These are phyloP conservation scores for Avena sativa DNA, from an alignment of 176 grass and related monocot genomes.

Conservation along the genomic window DNA sequence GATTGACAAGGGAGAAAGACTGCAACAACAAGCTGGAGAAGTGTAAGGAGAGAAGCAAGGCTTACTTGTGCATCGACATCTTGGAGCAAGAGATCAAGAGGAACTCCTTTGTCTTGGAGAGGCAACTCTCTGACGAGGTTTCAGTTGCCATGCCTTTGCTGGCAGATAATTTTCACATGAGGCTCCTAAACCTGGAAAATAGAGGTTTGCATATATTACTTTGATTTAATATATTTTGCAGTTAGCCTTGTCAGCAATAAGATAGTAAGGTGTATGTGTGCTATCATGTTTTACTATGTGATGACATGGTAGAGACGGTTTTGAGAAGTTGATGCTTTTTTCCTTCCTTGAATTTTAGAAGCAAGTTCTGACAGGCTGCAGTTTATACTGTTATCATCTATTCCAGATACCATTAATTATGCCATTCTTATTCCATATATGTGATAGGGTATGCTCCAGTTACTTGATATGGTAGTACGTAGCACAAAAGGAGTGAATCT, in stretches of 20 bases:
- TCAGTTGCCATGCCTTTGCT: slow-evolving; percentile 60
- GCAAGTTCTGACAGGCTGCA: not conserved
- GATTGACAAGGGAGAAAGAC: slow-evolving; percentile 68
- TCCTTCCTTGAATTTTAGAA: slow-evolving; percentile 6
- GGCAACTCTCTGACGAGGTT: slow-evolving; percentile 40
- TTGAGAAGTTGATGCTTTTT: not conserved
- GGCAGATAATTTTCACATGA: slow-evolving; percentile 70
- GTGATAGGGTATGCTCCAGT: not conserved
- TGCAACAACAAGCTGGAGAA: slow-evolving; percentile 47
- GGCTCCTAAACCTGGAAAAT: slow-evolving; percentile 72
- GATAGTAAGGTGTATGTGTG: not conserved
- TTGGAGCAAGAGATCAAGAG: slow-evolving; percentile 67
- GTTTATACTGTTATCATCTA: not conserved
- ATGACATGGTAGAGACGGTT: not conserved
- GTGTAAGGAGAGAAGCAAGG: slow-evolving; percentile 61
- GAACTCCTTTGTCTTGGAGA: slow-evolving; percentile 30
- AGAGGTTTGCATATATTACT: slow-evolving; percentile 58
- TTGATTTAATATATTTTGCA: slow-evolving; percentile 15
- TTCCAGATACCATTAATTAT: not conserved
- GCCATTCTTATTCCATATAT: not conserved
- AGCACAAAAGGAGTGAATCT: slow-evolving; percentile 13
- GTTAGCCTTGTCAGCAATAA: slow-evolving; percentile 15
- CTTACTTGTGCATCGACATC: slow-evolving; percentile 75
- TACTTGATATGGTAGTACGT: not conserved
- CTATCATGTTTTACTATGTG: not conserved